Evolutionary conservation across 306 rosid genomes (phyloP).

Genomic region (Pueraria montana): DNA sequence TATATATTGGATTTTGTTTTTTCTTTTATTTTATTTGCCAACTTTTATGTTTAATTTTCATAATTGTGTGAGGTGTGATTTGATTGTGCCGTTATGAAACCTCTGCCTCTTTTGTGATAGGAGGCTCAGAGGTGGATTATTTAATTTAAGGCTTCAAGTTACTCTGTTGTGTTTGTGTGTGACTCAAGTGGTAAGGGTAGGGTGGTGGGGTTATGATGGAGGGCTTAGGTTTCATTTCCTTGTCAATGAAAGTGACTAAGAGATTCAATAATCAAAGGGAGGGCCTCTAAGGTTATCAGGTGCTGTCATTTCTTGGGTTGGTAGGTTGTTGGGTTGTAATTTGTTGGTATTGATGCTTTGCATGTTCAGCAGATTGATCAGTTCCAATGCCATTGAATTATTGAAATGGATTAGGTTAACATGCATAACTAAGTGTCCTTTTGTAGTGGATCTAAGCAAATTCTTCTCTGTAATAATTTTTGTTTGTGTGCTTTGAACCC

Average conservation of each 20-base stretch:
- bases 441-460: conserved; percentile 31
- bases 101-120: conserved; percentile 29
- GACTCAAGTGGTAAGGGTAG: conserved; percentile 35
- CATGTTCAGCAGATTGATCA: conserved; percentile 36
- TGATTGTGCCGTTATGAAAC: conserved; percentile 18
- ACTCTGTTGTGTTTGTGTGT: neutral
- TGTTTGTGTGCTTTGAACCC: conserved; percentile 21
- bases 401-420: conserved; percentile 34
- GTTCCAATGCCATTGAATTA: conserved; percentile 30
- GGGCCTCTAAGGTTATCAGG: conserved; percentile 29
- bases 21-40: neutral
- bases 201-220: conserved; percentile 43
- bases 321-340: conserved; percentile 39
- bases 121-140: conserved; percentile 33
- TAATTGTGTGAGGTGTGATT: neutral
- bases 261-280: conserved; percentile 29
- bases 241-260: conserved; percentile 13
- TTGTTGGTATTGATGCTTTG: conserved; percentile 43
- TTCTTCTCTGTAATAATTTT: conserved; percentile 9
- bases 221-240: conserved; percentile 30
- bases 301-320: conserved; percentile 46
- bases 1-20: neutral
- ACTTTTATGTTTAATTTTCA: neutral
- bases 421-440: conserved; percentile 12
- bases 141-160: neutral